Evolutionary conservation across 805 yeast genomes (phyloP).

Genomic region (Kodamaea leandrae): DNA sequence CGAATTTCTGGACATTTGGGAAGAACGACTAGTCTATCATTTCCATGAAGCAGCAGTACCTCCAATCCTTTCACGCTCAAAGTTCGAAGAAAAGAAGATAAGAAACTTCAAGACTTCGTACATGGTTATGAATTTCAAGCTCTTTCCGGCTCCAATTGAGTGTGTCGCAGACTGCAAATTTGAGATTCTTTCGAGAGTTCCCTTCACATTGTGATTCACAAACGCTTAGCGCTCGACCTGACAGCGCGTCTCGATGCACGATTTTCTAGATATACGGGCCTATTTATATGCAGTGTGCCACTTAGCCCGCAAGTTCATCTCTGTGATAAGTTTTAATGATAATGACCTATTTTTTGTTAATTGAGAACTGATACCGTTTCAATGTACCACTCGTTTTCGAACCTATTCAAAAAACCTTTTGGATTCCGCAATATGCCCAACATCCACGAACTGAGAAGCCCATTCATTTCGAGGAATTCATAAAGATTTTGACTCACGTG

Average conservation of each 20-base stretch:
- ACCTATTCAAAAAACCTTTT: too few relatives aligned
- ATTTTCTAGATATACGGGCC: too few relatives aligned
- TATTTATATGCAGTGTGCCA: too few relatives aligned
- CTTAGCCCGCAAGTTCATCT: too few relatives aligned
- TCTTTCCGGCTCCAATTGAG: neutral
- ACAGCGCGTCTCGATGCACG: neutral
- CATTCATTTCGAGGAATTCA: too few relatives aligned
- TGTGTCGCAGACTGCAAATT: constrained; percentile 2
- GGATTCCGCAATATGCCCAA: too few relatives aligned
- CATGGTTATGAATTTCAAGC: constrained; percentile 7
- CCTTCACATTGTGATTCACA: constrained; percentile 4
- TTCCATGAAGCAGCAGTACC: neutral
- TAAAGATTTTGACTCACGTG: too few relatives aligned
- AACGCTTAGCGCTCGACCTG: neutral
- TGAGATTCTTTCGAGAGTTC: constrained; percentile 7
- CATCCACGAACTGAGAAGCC: too few relatives aligned
- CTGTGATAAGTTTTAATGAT: too few relatives aligned
- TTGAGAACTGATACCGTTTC: too few relatives aligned
- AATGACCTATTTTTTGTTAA: too few relatives aligned
- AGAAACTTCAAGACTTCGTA: constrained; percentile 5
- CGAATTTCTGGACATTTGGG: constrained; percentile 1
- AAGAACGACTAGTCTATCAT: neutral
- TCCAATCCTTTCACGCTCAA: constrained; percentile 2
- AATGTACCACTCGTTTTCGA: too few relatives aligned
- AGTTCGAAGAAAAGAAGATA: constrained; percentile 3